Conservation (phyloP, 2,329 filamentous ascomycete species). For the Pseudogymnoascus sp. region DNA sequence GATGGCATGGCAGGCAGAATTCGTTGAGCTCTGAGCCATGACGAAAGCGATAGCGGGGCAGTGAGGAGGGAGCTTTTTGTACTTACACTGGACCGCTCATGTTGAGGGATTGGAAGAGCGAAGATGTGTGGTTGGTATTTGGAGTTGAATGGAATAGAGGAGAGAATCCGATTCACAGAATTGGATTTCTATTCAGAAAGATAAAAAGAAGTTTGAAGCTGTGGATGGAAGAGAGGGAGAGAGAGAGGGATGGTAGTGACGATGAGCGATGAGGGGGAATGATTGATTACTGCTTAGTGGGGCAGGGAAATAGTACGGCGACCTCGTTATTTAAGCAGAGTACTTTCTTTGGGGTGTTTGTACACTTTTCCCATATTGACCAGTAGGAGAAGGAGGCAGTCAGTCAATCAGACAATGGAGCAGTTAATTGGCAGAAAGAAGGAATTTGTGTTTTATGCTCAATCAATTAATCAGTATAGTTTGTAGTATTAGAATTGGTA, state of each 20-base stretch:
- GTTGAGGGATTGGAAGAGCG: constrained; percentile 13
- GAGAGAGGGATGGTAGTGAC: neutral
- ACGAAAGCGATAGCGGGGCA: constrained; percentile 27
- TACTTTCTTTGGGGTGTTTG: neutral
- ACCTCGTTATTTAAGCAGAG: constrained; percentile 3
- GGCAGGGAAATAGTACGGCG: constrained; percentile 3
- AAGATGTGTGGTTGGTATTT: neutral
- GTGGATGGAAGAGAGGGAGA: neutral
- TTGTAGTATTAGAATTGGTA: neutral
- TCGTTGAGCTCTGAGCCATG: constrained; percentile 11
- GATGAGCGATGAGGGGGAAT: neutral
- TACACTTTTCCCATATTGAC: neutral
- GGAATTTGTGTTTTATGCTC: neutral
- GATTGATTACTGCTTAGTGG: neutral
- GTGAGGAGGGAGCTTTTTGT: constrained; percentile 27
- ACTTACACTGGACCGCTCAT: constrained; percentile 53
- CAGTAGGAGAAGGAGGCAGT: neutral
- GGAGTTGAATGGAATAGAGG: neutral
- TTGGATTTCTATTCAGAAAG: constrained; percentile 5
- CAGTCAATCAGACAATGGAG: neutral
- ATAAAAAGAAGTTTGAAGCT: neutral
- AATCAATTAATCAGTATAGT: neutral
- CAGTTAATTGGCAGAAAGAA: neutral
- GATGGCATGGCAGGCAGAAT: constrained; percentile 12
- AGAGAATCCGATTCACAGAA: neutral